Evolutionary conservation across 1,139 yeast species (phyloP).

Genomic region (Yamadazyma sp.): DNA sequence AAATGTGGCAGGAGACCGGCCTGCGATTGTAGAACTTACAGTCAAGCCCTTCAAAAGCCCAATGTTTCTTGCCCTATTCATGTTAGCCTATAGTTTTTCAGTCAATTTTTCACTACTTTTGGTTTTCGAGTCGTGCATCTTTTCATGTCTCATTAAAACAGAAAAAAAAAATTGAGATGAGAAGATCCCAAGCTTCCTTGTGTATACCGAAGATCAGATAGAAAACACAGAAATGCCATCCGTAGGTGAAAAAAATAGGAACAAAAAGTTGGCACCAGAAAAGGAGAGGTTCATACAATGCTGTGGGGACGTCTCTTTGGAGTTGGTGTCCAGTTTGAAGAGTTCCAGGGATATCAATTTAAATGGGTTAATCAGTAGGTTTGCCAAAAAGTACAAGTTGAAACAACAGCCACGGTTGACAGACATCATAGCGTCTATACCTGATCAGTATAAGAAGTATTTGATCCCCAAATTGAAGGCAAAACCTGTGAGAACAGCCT

Average conservation of each 20-base stretch:
- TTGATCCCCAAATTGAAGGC: constrained; percentile 92
- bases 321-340: constrained; percentile 76
- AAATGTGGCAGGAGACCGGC: not conserved
- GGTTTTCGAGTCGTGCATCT: not conserved
- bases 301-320: constrained; percentile 90
- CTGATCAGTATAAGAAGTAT: constrained; percentile 92
- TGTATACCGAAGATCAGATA: not conserved
- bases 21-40: not conserved
- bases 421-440: constrained; percentile 91
- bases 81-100: constrained; percentile 1
- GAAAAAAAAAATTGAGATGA: constrained; percentile 12
- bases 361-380: constrained; percentile 83
- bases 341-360: constrained; percentile 80
- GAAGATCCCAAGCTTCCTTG: constrained; percentile 3
- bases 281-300: constrained; percentile 91
- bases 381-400: constrained; percentile 86
- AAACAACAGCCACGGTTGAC: constrained; percentile 93
- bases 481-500: constrained; percentile 97
- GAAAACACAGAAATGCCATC: constrained; percentile 29
- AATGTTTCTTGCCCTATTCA: not conserved
- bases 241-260: constrained; percentile 30
- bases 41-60: not conserved
- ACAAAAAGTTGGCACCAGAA: constrained; percentile 74
- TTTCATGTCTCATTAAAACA: not conserved
- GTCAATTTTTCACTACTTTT: constrained; percentile 1